Percentiles rank a stretch among this genome's conserved stretches.
phyloP scores from a whole-genome alignment of 768 basidiomycete genomes.

The Kwoniella dendrophila region DNA sequence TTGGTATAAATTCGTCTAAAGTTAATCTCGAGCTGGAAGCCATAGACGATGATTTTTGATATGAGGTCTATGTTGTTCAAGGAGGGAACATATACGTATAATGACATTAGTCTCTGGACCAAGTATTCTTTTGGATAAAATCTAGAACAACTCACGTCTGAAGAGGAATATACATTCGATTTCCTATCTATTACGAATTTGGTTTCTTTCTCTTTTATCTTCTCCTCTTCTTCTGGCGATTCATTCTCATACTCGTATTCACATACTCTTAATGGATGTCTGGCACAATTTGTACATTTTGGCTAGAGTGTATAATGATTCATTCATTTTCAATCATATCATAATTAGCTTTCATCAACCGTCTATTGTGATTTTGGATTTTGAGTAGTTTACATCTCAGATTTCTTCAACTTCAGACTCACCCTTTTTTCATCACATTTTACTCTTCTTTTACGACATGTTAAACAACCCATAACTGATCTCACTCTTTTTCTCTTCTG shows the following conservation, averaged over 20 bases:
- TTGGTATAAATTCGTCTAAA: too few species aligned
- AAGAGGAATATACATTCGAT: too few species aligned
- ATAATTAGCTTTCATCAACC: too few species aligned
- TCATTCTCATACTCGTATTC: slow-evolving; percentile 4
- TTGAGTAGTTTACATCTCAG: neutral
- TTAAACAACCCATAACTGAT: slow-evolving; percentile 7
- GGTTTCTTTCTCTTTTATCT: too few species aligned
- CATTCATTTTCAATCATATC: neutral
- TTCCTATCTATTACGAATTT: too few species aligned
- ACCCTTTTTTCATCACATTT: slow-evolving; percentile 15
- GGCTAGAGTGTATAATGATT: neutral
- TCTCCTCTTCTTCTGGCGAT: neutral
- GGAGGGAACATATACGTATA: too few species aligned
- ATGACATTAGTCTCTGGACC: too few species aligned
- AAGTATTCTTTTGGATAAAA: too few species aligned
- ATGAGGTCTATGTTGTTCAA: too few species aligned
- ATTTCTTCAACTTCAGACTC: neutral
- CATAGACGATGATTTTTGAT: too few species aligned
- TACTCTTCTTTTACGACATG: slow-evolving; percentile 6
- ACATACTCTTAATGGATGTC: slow-evolving; percentile 9
- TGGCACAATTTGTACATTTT: slow-evolving; percentile 9
- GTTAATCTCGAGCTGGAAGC: too few species aligned
- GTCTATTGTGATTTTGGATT: neutral
- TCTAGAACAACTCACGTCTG: too few species aligned
- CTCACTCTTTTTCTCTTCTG: slow-evolving; percentile 5